Conservation (phyloP, 768 basidiomycete genomes). For the Mycena filopes region DNA sequence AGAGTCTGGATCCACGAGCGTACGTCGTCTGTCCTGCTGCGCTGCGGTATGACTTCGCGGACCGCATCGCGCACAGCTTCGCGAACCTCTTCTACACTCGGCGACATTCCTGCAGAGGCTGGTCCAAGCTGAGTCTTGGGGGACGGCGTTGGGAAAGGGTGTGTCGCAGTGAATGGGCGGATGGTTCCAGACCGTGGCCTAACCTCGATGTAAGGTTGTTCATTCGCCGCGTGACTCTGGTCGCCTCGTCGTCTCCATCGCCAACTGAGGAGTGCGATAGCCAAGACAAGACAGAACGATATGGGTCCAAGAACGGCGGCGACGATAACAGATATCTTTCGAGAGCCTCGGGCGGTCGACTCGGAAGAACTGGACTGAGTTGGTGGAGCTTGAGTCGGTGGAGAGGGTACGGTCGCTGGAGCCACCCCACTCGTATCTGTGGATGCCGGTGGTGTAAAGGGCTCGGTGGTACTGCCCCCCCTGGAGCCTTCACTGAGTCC, state of each 20-base stretch:
- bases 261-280: slow-evolving; percentile 4
- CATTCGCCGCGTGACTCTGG: neutral
- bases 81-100: neutral
- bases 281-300: neutral
- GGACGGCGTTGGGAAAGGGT: neutral
- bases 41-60: neutral
- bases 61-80: neutral
- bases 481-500: neutral
- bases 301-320: neutral
- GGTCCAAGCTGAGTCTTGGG: neutral
- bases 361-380: neutral
- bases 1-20: neutral
- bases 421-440: neutral
- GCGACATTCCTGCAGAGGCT: neutral
- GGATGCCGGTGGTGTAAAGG: neutral
- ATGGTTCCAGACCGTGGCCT: neutral
- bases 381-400: neutral
- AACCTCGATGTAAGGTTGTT: neutral
- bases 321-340: neutral
- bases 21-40: neutral
- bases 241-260: neutral
- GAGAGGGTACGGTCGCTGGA: neutral
- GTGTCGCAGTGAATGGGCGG: neutral
- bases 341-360: neutral
- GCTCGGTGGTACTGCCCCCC: neutral